Evolutionary conservation across 768 basidiomycete genomes (phyloP).

Genomic region (Lentinus tigrinus): DNA sequence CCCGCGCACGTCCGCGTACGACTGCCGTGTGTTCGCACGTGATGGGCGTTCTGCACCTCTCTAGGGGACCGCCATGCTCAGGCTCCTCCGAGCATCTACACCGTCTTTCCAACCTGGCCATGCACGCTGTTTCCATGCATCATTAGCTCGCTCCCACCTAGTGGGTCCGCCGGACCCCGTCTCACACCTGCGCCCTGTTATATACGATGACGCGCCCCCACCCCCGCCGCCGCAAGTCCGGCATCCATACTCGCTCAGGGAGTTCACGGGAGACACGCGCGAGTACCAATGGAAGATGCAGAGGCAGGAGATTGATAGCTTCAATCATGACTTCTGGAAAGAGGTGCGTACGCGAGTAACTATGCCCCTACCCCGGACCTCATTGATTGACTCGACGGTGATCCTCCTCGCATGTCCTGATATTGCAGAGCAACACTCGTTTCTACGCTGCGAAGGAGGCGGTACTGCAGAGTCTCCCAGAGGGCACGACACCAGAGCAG

Average conservation of each 20-base stretch:
- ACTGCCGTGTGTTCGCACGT: not conserved
- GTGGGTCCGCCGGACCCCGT: slow-evolving; percentile 76
- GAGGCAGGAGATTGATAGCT: slow-evolving; percentile 68
- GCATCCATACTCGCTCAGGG: slow-evolving; percentile 79
- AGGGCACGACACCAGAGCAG: slow-evolving; percentile 46
- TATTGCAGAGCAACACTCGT: slow-evolving; percentile 71
- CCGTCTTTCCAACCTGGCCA: not conserved
- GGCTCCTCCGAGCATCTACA: slow-evolving; percentile 5
- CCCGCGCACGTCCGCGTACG: too few species aligned
- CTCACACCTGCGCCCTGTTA: slow-evolving; percentile 76
- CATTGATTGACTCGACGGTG: not conserved
- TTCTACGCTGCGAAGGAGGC: slow-evolving; percentile 70
- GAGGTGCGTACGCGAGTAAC: slow-evolving; percentile 54
- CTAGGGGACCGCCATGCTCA: slow-evolving; percentile 16
- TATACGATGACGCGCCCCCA: slow-evolving; percentile 62
- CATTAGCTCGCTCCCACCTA: slow-evolving; percentile 30
- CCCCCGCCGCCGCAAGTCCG: slow-evolving; percentile 21
- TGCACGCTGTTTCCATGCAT: slow-evolving; percentile 17
- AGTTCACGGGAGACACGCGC: slow-evolving; percentile 51
- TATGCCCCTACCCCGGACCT: not conserved
- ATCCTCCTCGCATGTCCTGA: not conserved
- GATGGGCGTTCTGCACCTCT: slow-evolving; percentile 8
- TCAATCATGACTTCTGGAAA: slow-evolving; percentile 79
- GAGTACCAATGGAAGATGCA: slow-evolving; percentile 72
- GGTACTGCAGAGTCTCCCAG: slow-evolving; percentile 54